Evolutionary conservation across 1,139 yeast species (phyloP), one percentile per base, ranked within the genome.

Genomic region (Yamadazyma epiphylla): DNA sequence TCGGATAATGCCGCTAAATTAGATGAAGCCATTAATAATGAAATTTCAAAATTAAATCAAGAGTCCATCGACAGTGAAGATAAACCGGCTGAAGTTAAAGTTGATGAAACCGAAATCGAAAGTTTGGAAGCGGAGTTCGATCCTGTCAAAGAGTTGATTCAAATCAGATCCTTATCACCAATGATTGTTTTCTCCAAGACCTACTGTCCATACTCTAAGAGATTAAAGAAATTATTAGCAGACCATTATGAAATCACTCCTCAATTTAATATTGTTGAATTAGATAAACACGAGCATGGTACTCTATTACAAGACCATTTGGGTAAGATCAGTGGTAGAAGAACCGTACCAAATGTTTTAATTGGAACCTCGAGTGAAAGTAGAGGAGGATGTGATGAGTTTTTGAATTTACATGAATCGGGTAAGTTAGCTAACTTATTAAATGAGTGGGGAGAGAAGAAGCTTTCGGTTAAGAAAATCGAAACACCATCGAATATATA

Each of bases 301-400:
- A 52, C 56, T 10, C 75, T 68, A 35, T 61, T 83, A 38, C 91
- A 82, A 51, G 68, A 60, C 11, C 77, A 76, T 51, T 64, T 83
- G 33, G 76, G 65, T 9, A 63, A 65, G 28, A 56, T 68, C 29
- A 68, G 84, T 3, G 83, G 82, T 3, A 68, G 91, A 48, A 55
- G 51, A 13, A 82, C 91, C 0, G 94, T 83, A 4, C 94, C 94
- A 17, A 83, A 83, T 45, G 67, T 83, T 13, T 59, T 81, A 30
- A 64, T 83, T 31, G 81, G 81, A 27, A 74, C 77, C 2, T 49
- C 62, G 11, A 46, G 45, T 26, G 58, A 67, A 30, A 77, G 86
- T 29, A 67, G 78, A 48, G 94, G 91, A 22, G 94, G 91, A 2
- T 75, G 77, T 32, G 96, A 88, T 55, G 96, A 87, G 39, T 77